phyloP scores from a whole-genome alignment of 176 grass and related monocot genomes.

The Pharus latifolius region DNA sequence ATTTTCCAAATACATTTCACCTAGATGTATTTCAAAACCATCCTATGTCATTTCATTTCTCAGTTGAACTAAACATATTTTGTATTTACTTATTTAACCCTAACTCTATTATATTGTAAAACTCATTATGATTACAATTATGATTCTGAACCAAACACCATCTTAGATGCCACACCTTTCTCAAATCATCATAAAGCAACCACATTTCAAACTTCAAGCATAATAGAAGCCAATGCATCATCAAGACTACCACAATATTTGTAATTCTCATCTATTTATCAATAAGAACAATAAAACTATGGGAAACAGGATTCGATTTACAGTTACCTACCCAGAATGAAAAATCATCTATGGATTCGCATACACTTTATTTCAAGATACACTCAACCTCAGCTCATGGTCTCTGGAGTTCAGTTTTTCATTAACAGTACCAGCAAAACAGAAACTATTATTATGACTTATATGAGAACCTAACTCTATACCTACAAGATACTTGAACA shows the following conservation, averaged over 20 bases:
- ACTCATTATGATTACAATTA: too few relatives aligned
- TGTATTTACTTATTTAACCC: too few relatives aligned
- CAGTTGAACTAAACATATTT: too few relatives aligned
- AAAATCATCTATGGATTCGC: constrained; percentile 11
- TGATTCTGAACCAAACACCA: too few relatives aligned
- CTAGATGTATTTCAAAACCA: too few relatives aligned
- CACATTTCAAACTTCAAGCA: neutral
- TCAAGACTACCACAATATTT: neutral
- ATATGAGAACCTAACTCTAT: constrained; percentile 22
- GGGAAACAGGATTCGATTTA: neutral
- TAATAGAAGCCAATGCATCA: neutral
- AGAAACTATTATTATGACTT: constrained; percentile 21
- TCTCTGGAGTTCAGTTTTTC: constrained; percentile 6
- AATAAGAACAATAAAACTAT: neutral
- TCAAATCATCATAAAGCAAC: too few relatives aligned
- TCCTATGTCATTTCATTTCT: too few relatives aligned
- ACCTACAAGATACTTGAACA: constrained; percentile 37
- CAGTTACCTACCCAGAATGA: constrained; percentile 5
- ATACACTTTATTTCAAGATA: constrained; percentile 35
- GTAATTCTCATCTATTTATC: neutral
- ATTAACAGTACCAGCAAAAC: constrained; percentile 18
- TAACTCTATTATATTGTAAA: too few relatives aligned
- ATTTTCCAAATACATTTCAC: too few relatives aligned
- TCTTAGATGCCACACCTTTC: too few relatives aligned
- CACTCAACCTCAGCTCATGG: constrained; percentile 9